Percentiles rank a stretch among this genome's conserved stretches.
Conservation (phyloP, 2,329 filamentous ascomycete genomes). For the Fonsecaea pugnacius region DNA sequence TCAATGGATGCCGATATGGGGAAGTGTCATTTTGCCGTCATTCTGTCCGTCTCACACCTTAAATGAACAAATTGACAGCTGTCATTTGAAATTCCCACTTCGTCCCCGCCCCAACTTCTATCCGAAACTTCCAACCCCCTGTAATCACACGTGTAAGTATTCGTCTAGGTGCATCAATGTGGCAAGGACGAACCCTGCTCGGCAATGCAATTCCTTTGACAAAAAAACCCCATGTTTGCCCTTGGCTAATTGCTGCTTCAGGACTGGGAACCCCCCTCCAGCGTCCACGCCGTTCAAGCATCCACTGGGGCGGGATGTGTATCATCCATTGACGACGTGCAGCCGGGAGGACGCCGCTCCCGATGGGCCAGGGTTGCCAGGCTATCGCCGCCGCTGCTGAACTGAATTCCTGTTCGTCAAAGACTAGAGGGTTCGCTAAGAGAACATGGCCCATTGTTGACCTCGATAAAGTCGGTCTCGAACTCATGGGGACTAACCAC, state of each 20-base stretch:
- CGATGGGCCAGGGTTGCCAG: background rate
- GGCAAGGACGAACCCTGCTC: background rate
- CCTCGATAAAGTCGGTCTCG: slow-evolving; percentile 1
- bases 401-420: background rate
- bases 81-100: background rate
- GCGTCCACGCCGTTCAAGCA: background rate
- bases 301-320: background rate
- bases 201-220: background rate
- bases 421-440: background rate
- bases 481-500: background rate
- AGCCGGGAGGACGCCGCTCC: background rate
- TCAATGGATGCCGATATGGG: background rate
- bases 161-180: background rate
- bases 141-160: background rate
- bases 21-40: background rate
- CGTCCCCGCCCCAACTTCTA: background rate
- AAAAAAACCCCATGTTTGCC: background rate
- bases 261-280: background rate
- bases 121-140: too few relatives aligned
- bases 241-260: background rate
- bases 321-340: background rate
- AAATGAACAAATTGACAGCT: background rate
- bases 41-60: background rate
- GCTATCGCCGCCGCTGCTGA: background rate
- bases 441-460: background rate